Conservation (phyloP, 176 grass and related monocot genomes). For the Coix lacrymajobi region DNA sequence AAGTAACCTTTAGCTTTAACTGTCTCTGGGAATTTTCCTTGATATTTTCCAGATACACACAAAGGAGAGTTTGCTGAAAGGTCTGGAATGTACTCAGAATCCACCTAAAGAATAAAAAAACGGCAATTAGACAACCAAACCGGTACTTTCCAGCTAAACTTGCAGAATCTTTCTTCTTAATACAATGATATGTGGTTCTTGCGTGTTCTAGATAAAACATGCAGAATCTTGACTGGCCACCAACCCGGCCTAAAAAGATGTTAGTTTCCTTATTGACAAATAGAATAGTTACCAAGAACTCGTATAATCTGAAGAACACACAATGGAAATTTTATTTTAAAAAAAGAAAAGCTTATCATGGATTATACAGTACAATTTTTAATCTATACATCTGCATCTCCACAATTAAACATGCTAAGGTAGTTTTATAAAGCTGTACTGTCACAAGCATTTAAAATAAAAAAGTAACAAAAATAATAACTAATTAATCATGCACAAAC, state of each 20-base stretch:
- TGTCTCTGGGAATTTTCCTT: slow-evolving; percentile 65
- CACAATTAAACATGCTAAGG: neutral
- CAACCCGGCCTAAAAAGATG: neutral
- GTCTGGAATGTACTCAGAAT: slow-evolving; percentile 72
- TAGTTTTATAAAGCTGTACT: neutral
- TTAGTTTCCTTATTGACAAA: neutral
- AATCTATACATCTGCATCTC: neutral
- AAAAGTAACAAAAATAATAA: neutral
- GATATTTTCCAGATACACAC: slow-evolving; percentile 81
- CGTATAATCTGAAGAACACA: neutral
- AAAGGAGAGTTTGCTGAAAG: slow-evolving; percentile 61
- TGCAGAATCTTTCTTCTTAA: neutral
- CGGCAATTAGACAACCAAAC: neutral
- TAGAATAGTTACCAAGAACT: neutral
- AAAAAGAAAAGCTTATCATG: neutral
- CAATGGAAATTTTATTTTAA: neutral
- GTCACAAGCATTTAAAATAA: slow-evolving; percentile 7
- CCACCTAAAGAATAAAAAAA: slow-evolving; percentile 42
- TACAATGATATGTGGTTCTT: neutral
- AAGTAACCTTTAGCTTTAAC: slow-evolving; percentile 73
- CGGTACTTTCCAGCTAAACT: neutral
- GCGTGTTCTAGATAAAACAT: neutral
- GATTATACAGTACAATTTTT: neutral
- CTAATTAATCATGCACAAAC: slow-evolving; percentile 9
- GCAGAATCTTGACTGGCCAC: neutral